phyloP scores from a whole-genome alignment of 1,139 yeast species.

The Tardiomyces digboiensis region DNA sequence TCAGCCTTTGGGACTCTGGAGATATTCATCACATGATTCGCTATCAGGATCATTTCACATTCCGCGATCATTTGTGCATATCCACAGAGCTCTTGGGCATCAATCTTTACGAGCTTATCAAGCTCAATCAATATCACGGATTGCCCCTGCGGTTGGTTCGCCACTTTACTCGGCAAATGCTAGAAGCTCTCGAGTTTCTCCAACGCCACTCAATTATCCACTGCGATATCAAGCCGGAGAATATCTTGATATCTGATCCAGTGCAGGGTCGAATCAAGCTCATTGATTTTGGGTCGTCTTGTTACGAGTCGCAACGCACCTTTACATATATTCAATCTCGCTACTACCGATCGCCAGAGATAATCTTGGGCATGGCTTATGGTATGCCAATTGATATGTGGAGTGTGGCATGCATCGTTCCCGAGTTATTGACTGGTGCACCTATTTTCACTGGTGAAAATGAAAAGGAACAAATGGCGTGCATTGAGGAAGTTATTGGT shows the following conservation, averaged over 20 bases:
- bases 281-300: slow-evolving; percentile 95
- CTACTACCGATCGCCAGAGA: slow-evolving; percentile 89
- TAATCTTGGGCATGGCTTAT: slow-evolving; percentile 69
- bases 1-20: slow-evolving; percentile 31
- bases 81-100: slow-evolving; percentile 64
- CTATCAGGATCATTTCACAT: slow-evolving; percentile 64
- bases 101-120: slow-evolving; percentile 58
- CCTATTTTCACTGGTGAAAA: slow-evolving; percentile 66
- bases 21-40: slow-evolving; percentile 38
- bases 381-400: slow-evolving; percentile 65
- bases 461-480: slow-evolving; percentile 56
- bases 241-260: slow-evolving; percentile 69
- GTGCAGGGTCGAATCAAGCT: slow-evolving; percentile 87
- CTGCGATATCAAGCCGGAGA: slow-evolving; percentile 91
- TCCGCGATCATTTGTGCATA: slow-evolving; percentile 78
- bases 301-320: slow-evolving; percentile 82
- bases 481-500: slow-evolving; percentile 53
- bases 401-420: slow-evolving; percentile 66
- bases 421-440: slow-evolving; percentile 54
- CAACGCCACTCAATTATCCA: slow-evolving; percentile 55
- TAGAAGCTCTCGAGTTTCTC: slow-evolving; percentile 51
- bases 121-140: slow-evolving; percentile 53
- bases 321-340: slow-evolving; percentile 95
- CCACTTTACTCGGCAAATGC: slow-evolving; percentile 43
- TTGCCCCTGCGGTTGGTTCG: slow-evolving; percentile 43